phyloP scores from a whole-genome alignment of 805 yeast species.

The Candida nonsorbophila region DNA sequence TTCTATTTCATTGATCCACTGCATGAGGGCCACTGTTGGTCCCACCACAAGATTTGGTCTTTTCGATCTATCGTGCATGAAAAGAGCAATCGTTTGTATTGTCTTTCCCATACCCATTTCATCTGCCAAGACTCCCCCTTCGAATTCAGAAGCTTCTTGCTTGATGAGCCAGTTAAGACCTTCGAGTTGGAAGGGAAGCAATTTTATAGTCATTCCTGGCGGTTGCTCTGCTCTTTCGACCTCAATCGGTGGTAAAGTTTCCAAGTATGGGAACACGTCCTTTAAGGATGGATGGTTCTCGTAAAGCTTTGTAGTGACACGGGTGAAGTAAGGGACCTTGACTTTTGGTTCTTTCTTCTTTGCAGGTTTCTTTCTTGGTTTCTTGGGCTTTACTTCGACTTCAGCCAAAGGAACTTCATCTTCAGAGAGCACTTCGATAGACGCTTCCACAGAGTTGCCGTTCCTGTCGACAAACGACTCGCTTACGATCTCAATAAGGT shows the following conservation, averaged over 20 bases:
- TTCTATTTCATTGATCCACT: slow-evolving; percentile 92
- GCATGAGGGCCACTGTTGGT: slow-evolving; percentile 98
- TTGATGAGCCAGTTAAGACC: slow-evolving; percentile 84
- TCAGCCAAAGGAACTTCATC: slow-evolving; percentile 20
- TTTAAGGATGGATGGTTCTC: slow-evolving; percentile 75
- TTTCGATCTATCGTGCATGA: slow-evolving; percentile 62
- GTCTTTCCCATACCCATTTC: slow-evolving; percentile 99
- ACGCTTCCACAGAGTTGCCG: slow-evolving; percentile 10
- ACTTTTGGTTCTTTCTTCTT: slow-evolving; percentile 42
- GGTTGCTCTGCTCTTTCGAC: slow-evolving; percentile 72
- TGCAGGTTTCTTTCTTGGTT: slow-evolving; percentile 5
- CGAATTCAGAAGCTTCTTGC: slow-evolving; percentile 74
- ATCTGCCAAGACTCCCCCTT: slow-evolving; percentile 93
- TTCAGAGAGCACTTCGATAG: not conserved
- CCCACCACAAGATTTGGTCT: slow-evolving; percentile 88
- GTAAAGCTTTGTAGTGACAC: slow-evolving; percentile 63
- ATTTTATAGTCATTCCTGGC: slow-evolving; percentile 59
- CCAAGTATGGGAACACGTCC: slow-evolving; percentile 65
- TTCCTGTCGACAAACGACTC: slow-evolving; percentile 9
- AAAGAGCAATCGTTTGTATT: slow-evolving; percentile 86
- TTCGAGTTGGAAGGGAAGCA: slow-evolving; percentile 89
- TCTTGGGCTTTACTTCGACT: slow-evolving; percentile 12
- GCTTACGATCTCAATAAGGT: slow-evolving; percentile 30
- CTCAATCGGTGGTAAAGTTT: slow-evolving; percentile 37
- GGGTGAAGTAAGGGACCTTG: slow-evolving; percentile 61